Evolutionary conservation across 768 basidiomycete species (phyloP), one percentile per base, ranked within the genome.

Genomic region (Tephrocybe sp.): DNA sequence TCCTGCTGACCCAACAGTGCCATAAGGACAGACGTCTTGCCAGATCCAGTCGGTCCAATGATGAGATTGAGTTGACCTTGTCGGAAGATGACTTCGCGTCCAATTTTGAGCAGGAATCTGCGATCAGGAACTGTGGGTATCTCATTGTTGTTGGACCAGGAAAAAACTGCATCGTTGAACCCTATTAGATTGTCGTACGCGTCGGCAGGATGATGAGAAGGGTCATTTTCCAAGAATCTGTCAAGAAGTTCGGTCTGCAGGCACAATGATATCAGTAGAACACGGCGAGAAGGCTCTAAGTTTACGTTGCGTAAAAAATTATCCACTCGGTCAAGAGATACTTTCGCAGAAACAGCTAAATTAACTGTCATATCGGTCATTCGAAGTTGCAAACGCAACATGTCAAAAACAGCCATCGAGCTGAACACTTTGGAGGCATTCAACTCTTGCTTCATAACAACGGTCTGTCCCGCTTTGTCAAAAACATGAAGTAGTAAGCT

Each of bases 21-120:
- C 81, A 85, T 83, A n/a, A 85, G 67, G 18, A 85, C 56, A 0
- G 80, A 83, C 0, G 85, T 85, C 65, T 85, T 86, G 8, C 84
- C 85, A 4, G 73, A 74, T 12, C 75, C 75, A 41, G 83, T 84
- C 8, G 81, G 77, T 0, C 84, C 83, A 21, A 84, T 67, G 12
- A 85, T 75, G 41, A 84, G 66, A 55, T 85, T 85, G 40, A 83
- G 72, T 50, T 66, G 56, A 20, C 76, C 75, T 9, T 63, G 72
- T 52, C 73, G 73, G 73, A 87, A 87, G 3, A 73, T 34, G 1
- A 86, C 50, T 25, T 84, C 78, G 10, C 71, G 79, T 0, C 76
- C 69, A 43, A 85, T 70, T 10, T 69, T 67, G 6, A 86, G 73
- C 7, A 63, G 62, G 63, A 83, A 86, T 34, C 62, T 72, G 21